Evolutionary conservation across 306 rosid genomes (phyloP), one percentile per base, ranked within the genome.

Genomic region (Mimosa pudica): DNA sequence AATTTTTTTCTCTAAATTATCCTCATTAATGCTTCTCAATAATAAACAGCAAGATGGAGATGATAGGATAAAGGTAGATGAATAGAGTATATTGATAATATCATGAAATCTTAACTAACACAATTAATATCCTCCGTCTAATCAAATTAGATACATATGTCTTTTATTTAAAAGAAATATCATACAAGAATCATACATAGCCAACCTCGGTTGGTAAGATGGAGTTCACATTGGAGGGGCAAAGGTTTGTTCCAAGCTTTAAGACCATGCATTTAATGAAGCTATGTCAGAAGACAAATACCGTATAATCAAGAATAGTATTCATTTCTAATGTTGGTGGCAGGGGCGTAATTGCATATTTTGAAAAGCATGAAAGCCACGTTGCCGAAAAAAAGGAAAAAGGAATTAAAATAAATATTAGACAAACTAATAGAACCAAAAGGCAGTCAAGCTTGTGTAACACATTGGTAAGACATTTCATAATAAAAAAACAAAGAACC

Each of bases 361-460:
- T 45, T 46, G 58, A 46, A 70, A 70, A 20, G 57, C 46, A 70
- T 11, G 1, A 70, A 47, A 42, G 74, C 42, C 46, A 47, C 6
- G 4, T 24, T 24, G 10, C 24, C 41, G 14, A 41, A 13, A 24
- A 0, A 47, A 45, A 47, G 30, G 30, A 46, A 46, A 12, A 45
- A 24, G 74, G 16, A 70, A 47, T 30, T 42, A 47, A 70, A 70
- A 47, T 70, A 18, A 70, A 70, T 24, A 70, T 70, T 20, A 10
- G 16, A 46, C 74, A 70, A 20, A 47, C 38, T 11, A 30, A 24
- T 24, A 45, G 20, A 10, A 70, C 18, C 74, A 46, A 69, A 70
- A 70, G 11, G 57, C 30, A 24, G 30, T 24, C 30, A 24, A 24
- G 30, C 30, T 24, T 24, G 30, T 24, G 30, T 24, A 24, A 24